Conservation (phyloP, 345 rosid genomes). For the Arabis alpina region DNA sequence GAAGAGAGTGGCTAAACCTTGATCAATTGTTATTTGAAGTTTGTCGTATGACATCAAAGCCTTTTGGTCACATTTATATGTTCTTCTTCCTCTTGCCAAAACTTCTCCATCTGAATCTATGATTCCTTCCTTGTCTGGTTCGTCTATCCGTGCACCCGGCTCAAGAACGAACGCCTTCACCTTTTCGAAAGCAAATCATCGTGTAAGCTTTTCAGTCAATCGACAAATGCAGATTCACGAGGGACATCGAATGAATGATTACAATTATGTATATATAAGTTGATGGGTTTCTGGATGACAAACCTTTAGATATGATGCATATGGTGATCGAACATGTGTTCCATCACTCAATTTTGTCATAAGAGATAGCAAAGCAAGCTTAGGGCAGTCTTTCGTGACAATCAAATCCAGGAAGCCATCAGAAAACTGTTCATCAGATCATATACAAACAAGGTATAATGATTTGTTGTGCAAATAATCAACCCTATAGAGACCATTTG, state of each 20-base stretch:
- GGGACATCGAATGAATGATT: background rate
- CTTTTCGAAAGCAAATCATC: conserved; percentile 42
- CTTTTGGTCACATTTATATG: conserved; percentile 56
- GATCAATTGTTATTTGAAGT: conserved; percentile 71
- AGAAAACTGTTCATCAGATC: conserved; percentile 62
- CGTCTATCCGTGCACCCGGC: conserved; percentile 63
- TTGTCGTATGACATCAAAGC: conserved; percentile 66
- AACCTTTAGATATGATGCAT: conserved; percentile 77
- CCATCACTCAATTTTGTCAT: conserved; percentile 69
- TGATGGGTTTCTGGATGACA: background rate
- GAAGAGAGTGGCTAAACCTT: conserved; percentile 88
- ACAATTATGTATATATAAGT: background rate
- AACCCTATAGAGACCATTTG: background rate
- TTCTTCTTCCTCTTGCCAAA: conserved; percentile 71
- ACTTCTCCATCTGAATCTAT: conserved; percentile 96
- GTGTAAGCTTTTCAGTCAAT: background rate
- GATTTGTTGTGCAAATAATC: background rate
- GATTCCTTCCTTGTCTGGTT: conserved; percentile 78
- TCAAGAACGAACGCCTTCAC: conserved; percentile 86
- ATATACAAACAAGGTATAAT: background rate
- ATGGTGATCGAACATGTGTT: conserved; percentile 73
- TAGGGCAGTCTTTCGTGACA: conserved; percentile 66
- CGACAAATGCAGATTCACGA: background rate
- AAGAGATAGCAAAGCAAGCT: conserved; percentile 58
- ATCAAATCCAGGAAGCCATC: conserved; percentile 92